phyloP scores from a whole-genome alignment of 2,329 filamentous ascomycete species.

The Arachnomyces sp. region DNA sequence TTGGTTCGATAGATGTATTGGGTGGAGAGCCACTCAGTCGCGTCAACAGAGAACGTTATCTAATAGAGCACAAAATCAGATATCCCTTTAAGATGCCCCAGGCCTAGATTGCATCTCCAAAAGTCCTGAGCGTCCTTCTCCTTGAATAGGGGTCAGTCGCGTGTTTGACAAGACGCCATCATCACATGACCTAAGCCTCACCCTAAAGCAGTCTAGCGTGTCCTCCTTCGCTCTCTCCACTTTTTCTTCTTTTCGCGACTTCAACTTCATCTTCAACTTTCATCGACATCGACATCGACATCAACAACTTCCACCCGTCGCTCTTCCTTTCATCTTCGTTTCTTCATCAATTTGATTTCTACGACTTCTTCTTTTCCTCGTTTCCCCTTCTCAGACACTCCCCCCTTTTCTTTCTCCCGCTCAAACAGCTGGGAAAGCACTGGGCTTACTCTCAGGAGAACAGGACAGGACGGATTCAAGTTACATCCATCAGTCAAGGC shows the following conservation, averaged over 20 bases:
- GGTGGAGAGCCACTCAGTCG: too few species aligned
- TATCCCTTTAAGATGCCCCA: too few species aligned
- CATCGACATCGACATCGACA: conserved; percentile 2
- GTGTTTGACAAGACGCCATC: too few species aligned
- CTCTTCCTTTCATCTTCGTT: conserved; percentile 7
- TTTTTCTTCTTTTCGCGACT: conserved; percentile 4
- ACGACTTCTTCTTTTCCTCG: conserved; percentile 6
- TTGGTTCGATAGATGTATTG: too few species aligned
- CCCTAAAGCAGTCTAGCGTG: not conserved
- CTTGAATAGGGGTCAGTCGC: too few species aligned
- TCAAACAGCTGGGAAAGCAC: conserved; percentile 8
- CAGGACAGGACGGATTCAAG: too few species aligned
- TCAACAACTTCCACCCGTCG: conserved; percentile 5
- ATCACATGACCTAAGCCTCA: too few species aligned
- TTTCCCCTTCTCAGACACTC: conserved; percentile 6
- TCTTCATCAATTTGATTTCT: conserved; percentile 4
- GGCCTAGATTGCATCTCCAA: too few species aligned
- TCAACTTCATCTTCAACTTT: conserved; percentile 7
- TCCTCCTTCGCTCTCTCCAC: not conserved
- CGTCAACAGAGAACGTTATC: too few species aligned
- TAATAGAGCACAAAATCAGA: too few species aligned
- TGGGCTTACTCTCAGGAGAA: conserved; percentile 4
- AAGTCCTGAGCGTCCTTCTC: too few species aligned
- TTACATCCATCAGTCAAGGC: too few species aligned
- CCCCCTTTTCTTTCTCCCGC: conserved; percentile 3